Evolutionary conservation across 306 rosid genomes (phyloP).

Genomic region (Clitoria ternatea): DNA sequence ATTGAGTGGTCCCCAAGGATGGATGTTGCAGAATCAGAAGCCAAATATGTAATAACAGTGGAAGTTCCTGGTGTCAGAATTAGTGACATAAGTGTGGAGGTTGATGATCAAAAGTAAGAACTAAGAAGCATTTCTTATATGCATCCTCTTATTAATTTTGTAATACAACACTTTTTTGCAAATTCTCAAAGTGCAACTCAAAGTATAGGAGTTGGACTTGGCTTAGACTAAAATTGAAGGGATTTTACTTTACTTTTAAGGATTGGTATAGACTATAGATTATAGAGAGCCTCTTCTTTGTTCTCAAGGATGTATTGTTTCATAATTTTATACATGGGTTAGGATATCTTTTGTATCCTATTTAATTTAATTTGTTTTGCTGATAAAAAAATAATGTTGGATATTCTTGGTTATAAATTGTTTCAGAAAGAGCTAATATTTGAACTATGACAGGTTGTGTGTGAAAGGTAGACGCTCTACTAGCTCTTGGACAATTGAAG

Average conservation of each 20-base stretch:
- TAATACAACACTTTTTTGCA: not conserved
- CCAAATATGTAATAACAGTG: slow-evolving; percentile 55
- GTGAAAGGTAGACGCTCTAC: slow-evolving; percentile 52
- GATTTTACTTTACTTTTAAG: too few species aligned
- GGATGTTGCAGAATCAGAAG: slow-evolving; percentile 69
- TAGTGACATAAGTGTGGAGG: slow-evolving; percentile 72
- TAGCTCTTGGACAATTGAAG: slow-evolving; percentile 25
- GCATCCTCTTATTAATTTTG: slow-evolving; percentile 4
- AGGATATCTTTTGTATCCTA: too few species aligned
- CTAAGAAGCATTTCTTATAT: slow-evolving; percentile 22
- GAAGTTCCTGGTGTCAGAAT: slow-evolving; percentile 75
- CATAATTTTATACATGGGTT: too few species aligned
- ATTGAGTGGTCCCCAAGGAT: slow-evolving; percentile 71
- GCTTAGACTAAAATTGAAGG: too few species aligned
- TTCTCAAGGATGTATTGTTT: too few species aligned
- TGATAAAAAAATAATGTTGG: too few species aligned
- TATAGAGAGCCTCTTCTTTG: too few species aligned
- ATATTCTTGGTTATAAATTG: not conserved
- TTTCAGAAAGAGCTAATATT: slow-evolving; percentile 6
- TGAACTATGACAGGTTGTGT: slow-evolving; percentile 44
- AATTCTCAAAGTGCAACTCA: too few species aligned
- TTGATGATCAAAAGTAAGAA: slow-evolving; percentile 80
- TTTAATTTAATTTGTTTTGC: too few species aligned
- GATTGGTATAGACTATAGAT: too few species aligned
- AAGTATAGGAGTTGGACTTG: too few species aligned